Percentiles rank a stretch among this genome's conserved stretches.
phyloP scores from a whole-genome alignment of 2,329 filamentous ascomycete species.

The Botrytis paeoniae region DNA sequence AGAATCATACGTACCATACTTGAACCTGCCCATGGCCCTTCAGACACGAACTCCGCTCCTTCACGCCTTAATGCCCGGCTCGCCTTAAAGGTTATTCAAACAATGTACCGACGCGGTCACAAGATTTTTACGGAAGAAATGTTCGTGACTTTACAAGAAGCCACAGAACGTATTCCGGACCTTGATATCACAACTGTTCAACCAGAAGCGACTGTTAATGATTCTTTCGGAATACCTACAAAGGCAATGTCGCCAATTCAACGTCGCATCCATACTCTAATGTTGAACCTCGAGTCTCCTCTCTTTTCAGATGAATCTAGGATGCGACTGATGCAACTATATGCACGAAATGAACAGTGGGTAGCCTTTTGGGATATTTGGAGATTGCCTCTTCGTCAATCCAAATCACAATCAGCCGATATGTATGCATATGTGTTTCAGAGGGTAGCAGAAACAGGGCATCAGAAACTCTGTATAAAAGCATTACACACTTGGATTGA shows the following conservation, averaged over 20 bases:
- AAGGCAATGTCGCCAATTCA: conserved; percentile 26
- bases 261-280: conserved; percentile 42
- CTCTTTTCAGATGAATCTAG: conserved; percentile 42
- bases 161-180: conserved; percentile 18
- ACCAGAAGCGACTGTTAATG: conserved; percentile 28
- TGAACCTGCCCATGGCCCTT: conserved; percentile 6
- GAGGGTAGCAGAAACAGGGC: conserved; percentile 45
- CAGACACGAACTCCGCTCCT: conserved; percentile 26
- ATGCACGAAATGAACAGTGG: conserved; percentile 50
- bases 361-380: conserved; percentile 60
- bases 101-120: conserved; percentile 42
- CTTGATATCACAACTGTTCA: conserved; percentile 26
- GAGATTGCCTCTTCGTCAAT: conserved; percentile 51
- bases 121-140: conserved; percentile 40
- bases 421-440: conserved; percentile 56
- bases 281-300: conserved; percentile 47
- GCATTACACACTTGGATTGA: conserved; percentile 53
- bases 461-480: conserved; percentile 46
- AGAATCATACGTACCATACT: conserved; percentile 42
- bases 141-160: conserved; percentile 33
- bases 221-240: conserved; percentile 30
- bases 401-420: conserved; percentile 46
- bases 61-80: conserved; percentile 28
- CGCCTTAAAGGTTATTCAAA: conserved; percentile 43
- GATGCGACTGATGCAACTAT: conserved; percentile 45